phyloP scores from a whole-genome alignment of 768 basidiomycete species.

The Leccinum rimulosum region DNA sequence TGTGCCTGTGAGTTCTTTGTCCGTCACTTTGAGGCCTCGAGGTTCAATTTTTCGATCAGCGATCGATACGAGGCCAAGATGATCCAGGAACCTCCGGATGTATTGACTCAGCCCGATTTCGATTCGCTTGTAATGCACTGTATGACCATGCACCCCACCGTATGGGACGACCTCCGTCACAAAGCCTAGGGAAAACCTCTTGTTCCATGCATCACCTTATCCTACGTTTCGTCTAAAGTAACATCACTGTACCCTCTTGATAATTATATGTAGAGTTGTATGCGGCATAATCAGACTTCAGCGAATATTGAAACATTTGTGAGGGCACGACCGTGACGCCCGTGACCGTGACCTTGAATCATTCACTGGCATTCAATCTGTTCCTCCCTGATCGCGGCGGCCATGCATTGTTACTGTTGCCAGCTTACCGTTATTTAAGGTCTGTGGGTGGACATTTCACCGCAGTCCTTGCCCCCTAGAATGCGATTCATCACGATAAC shows the following conservation, averaged over 20 bases:
- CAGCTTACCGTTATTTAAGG: no score
- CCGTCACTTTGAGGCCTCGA: background rate
- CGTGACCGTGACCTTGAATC: no score
- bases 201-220: slow-evolving; percentile 6
- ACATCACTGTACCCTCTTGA: slow-evolving; percentile 9
- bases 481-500: no score
- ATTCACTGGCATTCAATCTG: no score
- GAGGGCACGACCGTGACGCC: background rate
- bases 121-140: slow-evolving; percentile 51
- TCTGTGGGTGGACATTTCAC: no score
- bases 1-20: slow-evolving; percentile 49
- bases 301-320: background rate
- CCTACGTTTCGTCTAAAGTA: slow-evolving; percentile 7
- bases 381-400: no score
- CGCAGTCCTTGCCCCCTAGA: no score
- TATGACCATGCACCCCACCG: slow-evolving; percentile 43
- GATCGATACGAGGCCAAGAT: slow-evolving; percentile 26
- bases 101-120: slow-evolving; percentile 29
- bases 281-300: slow-evolving; percentile 6
- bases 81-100: slow-evolving; percentile 30
- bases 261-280: slow-evolving; percentile 15
- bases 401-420: no score
- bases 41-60: slow-evolving; percentile 12
- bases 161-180: slow-evolving; percentile 44
- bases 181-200: slow-evolving; percentile 8